phyloP scores from a whole-genome alignment of 257 asterid species.

The Hygrophila difformis region DNA sequence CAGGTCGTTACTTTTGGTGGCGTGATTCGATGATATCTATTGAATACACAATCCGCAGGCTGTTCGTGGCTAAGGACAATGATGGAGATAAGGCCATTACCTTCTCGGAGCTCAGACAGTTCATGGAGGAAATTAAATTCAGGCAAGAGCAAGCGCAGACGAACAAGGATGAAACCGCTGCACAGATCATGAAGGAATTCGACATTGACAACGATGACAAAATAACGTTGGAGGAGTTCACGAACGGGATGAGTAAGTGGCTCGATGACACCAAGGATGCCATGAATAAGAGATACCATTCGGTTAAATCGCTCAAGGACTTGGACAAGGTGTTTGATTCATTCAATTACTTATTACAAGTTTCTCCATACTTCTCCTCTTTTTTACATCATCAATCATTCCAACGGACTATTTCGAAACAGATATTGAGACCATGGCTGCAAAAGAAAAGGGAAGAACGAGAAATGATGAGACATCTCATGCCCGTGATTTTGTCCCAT shows the following conservation, averaged over 20 bases:
- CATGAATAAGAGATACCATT: constrained; percentile 32
- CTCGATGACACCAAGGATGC: constrained; percentile 50
- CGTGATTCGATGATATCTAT: not conserved
- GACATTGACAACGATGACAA: constrained; percentile 35
- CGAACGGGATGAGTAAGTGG: constrained; percentile 43
- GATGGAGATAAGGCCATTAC: constrained; percentile 40
- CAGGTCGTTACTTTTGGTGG: no score
- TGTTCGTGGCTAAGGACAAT: constrained; percentile 35
- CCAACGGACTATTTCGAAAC: not conserved
- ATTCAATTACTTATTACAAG: no score
- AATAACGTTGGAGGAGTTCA: constrained; percentile 48
- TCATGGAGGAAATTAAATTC: constrained; percentile 29
- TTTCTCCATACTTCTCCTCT: no score
- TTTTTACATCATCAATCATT: no score
- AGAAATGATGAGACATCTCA: constrained; percentile 33
- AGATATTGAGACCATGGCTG: constrained; percentile 52
- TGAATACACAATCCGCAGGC: constrained; percentile 15
- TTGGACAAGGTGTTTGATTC: constrained; percentile 35
- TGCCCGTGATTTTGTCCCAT: constrained; percentile 29
- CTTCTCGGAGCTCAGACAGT: constrained; percentile 31
- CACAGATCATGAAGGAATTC: constrained; percentile 34
- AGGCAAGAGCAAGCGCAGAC: constrained; percentile 18
- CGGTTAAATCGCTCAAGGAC: constrained; percentile 39
- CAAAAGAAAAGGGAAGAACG: constrained; percentile 54
- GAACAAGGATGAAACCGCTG: constrained; percentile 23